These are phyloP conservation scores for Spathaspora girioi DNA, from an alignment of 805 yeast genomes.

Conservation along the genomic window DNA sequence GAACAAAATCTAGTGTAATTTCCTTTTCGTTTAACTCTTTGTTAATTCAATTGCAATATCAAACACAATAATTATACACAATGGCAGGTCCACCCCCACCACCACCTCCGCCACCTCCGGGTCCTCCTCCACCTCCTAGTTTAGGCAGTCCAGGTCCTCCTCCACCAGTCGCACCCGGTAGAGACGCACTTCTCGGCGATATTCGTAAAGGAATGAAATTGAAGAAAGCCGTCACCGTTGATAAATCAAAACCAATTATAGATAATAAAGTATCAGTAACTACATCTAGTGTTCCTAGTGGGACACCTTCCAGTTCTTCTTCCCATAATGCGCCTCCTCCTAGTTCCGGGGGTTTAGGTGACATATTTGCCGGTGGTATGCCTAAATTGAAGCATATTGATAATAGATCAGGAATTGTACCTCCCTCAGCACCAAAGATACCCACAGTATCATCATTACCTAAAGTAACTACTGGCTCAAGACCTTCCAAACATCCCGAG, in stretches of 20 bases:
- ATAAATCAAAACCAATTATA: conserved; percentile 53
- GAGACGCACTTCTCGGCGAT: conserved; percentile 66
- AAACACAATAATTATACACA: not conserved
- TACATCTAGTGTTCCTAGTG: conserved; percentile 15
- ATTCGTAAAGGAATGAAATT: conserved; percentile 58
- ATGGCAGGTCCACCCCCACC: conserved; percentile 15
- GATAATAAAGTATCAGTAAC: conserved; percentile 44
- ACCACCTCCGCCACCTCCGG: conserved; percentile 29
- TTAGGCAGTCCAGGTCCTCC: conserved; percentile 12
- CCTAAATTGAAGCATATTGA: conserved; percentile 58
- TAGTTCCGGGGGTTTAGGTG: conserved; percentile 42
- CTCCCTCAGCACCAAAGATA: conserved; percentile 35
- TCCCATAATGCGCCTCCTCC: conserved; percentile 17
- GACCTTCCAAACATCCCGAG: conserved; percentile 9
- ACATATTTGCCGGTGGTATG: conserved; percentile 74
- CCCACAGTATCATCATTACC: conserved; percentile 14
- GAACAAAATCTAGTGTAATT: not conserved
- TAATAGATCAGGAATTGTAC: conserved; percentile 33
- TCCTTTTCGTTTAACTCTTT: not conserved
- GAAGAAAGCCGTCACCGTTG: conserved; percentile 42
- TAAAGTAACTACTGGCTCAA: conserved; percentile 1
- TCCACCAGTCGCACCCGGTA: conserved; percentile 22
- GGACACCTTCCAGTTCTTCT: conserved; percentile 11
- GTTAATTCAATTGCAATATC: too few relatives aligned
- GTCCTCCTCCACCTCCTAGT: conserved; percentile 11